phyloP scores from a whole-genome alignment of 495 filamentous ascomycete species.

The Neurospora sp. region DNA sequence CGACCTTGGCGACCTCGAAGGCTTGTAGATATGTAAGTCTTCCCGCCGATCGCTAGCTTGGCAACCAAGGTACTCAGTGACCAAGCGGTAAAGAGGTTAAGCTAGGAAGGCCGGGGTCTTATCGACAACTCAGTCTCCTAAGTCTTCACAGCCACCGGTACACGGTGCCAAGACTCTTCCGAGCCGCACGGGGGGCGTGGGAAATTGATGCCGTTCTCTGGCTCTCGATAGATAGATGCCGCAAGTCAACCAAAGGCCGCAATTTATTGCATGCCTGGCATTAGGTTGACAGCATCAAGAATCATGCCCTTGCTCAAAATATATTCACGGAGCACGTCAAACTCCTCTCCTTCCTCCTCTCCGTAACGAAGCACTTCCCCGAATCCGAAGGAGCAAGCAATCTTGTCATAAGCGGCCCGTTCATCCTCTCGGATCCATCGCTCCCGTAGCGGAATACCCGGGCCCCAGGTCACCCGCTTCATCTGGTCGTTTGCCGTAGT shows the following conservation, averaged over 20 bases:
- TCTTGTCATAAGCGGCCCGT: conserved; percentile 74
- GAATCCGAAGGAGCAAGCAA: conserved; percentile 86
- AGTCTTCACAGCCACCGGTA: conserved; percentile 11
- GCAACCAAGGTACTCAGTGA: not conserved
- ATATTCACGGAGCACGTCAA: conserved; percentile 75
- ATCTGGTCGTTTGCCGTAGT: conserved; percentile 89
- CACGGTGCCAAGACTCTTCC: conserved; percentile 10
- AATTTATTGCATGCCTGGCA: conserved; percentile 75
- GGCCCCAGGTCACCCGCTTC: conserved; percentile 80
- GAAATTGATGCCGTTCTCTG: conserved; percentile 15
- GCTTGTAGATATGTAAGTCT: conserved; percentile 13
- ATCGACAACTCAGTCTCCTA: not conserved
- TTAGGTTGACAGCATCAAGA: conserved; percentile 72
- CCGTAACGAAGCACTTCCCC: conserved; percentile 66
- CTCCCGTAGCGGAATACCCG: conserved; percentile 66
- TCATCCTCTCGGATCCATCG: conserved; percentile 94
- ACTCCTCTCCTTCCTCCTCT: conserved; percentile 84
- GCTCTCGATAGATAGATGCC: not conserved
- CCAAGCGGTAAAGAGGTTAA: conserved; percentile 12
- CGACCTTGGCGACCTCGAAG: conserved; percentile 15
- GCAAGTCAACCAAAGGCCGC: not conserved
- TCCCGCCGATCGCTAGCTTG: conserved; percentile 18
- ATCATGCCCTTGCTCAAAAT: conserved; percentile 75
- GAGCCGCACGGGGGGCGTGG: conserved; percentile 2
- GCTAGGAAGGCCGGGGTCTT: conserved; percentile 16